Base-by-base conservation (phyloP, 345 rosid species). In the Acer yangbiense region DNA sequence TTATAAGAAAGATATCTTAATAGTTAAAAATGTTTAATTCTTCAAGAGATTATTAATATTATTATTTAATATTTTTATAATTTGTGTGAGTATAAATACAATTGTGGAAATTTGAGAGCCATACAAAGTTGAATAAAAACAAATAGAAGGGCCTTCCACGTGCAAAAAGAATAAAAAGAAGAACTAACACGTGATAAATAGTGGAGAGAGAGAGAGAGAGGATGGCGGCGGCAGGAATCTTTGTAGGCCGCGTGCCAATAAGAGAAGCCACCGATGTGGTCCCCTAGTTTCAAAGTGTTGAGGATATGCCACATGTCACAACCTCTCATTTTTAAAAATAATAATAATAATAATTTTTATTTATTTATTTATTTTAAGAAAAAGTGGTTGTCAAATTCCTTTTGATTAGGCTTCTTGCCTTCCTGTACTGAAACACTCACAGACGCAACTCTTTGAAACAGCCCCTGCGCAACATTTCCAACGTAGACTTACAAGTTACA, bases 361-460 rank as follows among this genome's bases (percentile, higher is more conserved):
- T 27, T 27, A 29, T 29, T 29, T 29, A n/a, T 29, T 2, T 2
- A 2, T 29, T 29, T 29, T 2, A 29, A 13, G 17, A 54, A 54
- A 16, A 14, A 17, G 58, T 14, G n/a, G 58, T 54, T 54, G 58
- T 54, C 58, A 54, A 16, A 54, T 46, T 57, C 18, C 16, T n/a
- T 18, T 43, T 35, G 63, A 32, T 75, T 67, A 76, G n/a, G 78
- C 78, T 78, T 82, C 80, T 78, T 71, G 65, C 69, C 78, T 78
- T 82, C 80, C 80, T 71, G 65, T 72, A 76, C 75, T 5, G 83
- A 72, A 76, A 78, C 85, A 85, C 87, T 64, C 16, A 17, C 76
- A 62, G 89, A 87, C 88, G 87, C 88, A 86, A 83, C 81, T 71
- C 63, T 88, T 88, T 88, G 89, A 88, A 84, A 73, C 74, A 72